Percentiles rank a stretch among this genome's conserved stretches.
phyloP scores from a whole-genome alignment of 805 yeast species.

The Starmerella stigmatis region DNA sequence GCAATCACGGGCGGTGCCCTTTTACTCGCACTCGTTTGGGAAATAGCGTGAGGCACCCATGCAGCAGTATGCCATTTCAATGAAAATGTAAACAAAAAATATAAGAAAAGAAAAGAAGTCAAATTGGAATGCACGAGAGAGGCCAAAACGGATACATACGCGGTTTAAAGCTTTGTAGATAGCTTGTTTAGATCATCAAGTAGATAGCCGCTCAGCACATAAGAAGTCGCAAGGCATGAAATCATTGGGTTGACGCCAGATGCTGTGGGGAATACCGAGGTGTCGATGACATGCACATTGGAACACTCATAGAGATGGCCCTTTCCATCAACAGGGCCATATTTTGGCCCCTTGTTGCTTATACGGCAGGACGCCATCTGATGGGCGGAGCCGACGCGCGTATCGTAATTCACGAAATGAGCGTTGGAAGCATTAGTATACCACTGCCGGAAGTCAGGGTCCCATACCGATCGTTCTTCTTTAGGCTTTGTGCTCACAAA shows the following conservation, averaged over 20 bases:
- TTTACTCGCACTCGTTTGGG: no score
- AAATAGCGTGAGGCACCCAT: no score
- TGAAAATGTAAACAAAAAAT: not conserved
- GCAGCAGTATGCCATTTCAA: no score
- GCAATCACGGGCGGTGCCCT: no score
- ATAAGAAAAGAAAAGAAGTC: not conserved
- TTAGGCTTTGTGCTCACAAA: conserved; percentile 31
- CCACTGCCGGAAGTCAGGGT: conserved; percentile 36
- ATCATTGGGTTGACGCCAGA: conserved; percentile 49
- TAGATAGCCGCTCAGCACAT: conserved; percentile 35
- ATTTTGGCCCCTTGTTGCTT: conserved; percentile 32
- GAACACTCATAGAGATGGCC: conserved; percentile 42
- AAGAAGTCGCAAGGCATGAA: conserved; percentile 39
- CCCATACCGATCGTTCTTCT: conserved; percentile 33
- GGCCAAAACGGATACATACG: no score
- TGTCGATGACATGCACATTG: conserved; percentile 42
- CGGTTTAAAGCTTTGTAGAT: conserved; percentile 10
- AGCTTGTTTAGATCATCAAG: conserved; percentile 26
- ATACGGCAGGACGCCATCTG: conserved; percentile 46
- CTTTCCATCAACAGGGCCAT: conserved; percentile 37
- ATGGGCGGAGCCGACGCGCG: conserved; percentile 41
- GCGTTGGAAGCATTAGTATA: conserved; percentile 21
- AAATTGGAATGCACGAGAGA: no score
- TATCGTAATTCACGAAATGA: conserved; percentile 26
- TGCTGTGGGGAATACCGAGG: conserved; percentile 43